Conservation (phyloP, 2,329 filamentous ascomycete species). For the Metarhizium sp. region DNA sequence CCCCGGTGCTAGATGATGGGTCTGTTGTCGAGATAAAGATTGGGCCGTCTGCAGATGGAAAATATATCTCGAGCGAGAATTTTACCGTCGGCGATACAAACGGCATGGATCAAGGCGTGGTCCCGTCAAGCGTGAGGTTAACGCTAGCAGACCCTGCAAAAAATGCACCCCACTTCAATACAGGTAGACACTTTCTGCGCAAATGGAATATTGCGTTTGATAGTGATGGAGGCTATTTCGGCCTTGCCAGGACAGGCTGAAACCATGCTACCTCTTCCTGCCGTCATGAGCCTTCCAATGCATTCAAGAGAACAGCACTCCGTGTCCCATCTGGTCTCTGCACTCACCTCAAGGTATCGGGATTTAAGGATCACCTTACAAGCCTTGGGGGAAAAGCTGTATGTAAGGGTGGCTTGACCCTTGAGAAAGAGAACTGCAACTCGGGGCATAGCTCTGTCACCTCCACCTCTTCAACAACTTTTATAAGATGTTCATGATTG, state of each 20-base stretch:
- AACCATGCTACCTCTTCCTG: too few species aligned
- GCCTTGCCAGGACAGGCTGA: not conserved
- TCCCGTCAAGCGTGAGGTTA: not conserved
- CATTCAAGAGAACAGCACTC: too few species aligned
- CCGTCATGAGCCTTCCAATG: too few species aligned
- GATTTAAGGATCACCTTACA: too few species aligned
- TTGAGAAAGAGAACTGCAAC: too few species aligned
- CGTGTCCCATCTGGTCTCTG: too few species aligned
- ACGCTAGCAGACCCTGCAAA: not conserved
- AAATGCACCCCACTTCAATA: conserved; percentile 1
- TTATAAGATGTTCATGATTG: too few species aligned
- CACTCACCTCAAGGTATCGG: too few species aligned
- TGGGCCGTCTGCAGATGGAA: not conserved
- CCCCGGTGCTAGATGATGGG: not conserved
- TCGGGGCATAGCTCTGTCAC: too few species aligned
- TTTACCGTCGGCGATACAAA: conserved; percentile 11
- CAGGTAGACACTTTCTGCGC: conserved; percentile 1
- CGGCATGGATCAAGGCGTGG: not conserved
- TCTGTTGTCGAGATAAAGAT: not conserved
- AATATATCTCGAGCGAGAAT: not conserved
- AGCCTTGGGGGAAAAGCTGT: too few species aligned
- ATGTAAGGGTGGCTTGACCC: too few species aligned
- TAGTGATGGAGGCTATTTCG: conserved; percentile 1
- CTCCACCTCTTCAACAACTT: too few species aligned
- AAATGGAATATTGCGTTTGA: conserved; percentile 4